These are phyloP conservation scores for Eucalyptus brandiana DNA, from an alignment of 345 rosid species.

Conservation along the genomic window DNA sequence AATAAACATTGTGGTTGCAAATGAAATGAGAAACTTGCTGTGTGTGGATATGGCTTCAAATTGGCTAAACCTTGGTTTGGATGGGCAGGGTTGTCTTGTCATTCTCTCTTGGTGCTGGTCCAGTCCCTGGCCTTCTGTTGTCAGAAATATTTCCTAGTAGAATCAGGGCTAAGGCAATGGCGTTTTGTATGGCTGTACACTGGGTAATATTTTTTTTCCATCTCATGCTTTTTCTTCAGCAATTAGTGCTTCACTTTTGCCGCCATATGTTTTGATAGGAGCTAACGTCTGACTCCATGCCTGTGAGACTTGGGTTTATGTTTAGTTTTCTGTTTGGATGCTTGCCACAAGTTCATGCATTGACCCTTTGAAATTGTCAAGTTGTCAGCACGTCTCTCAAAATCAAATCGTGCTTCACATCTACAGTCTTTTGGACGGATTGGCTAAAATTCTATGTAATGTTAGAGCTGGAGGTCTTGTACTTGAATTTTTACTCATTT, in stretches of 20 bases:
- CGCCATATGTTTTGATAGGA: not conserved
- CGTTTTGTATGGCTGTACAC: constrained; percentile 84
- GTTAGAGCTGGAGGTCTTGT: not conserved
- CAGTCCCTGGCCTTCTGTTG: constrained; percentile 80
- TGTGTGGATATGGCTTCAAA: not conserved
- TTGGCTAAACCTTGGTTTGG: not conserved
- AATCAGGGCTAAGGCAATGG: constrained; percentile 86
- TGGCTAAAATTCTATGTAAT: not conserved
- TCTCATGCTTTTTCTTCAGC: not conserved
- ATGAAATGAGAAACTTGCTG: not conserved
- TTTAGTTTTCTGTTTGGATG: not conserved
- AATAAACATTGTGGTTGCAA: not conserved
- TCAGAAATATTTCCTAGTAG: constrained; percentile 86
- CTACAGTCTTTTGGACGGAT: not conserved
- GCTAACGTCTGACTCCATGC: not conserved
- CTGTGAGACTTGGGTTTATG: not conserved
- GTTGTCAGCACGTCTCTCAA: not conserved
- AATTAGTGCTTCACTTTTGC: not conserved
- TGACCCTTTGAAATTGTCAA: not conserved
- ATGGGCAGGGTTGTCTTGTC: constrained; percentile 70
- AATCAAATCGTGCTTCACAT: not conserved
- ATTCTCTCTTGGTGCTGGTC: constrained; percentile 86
- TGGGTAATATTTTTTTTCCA: constrained; percentile 48
- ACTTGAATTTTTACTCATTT: not conserved
- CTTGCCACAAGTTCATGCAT: not conserved